These are phyloP conservation scores for Pseudocercospora fijiensis DNA, from an alignment of 2,329 filamentous ascomycete species.

Conservation along the genomic window DNA sequence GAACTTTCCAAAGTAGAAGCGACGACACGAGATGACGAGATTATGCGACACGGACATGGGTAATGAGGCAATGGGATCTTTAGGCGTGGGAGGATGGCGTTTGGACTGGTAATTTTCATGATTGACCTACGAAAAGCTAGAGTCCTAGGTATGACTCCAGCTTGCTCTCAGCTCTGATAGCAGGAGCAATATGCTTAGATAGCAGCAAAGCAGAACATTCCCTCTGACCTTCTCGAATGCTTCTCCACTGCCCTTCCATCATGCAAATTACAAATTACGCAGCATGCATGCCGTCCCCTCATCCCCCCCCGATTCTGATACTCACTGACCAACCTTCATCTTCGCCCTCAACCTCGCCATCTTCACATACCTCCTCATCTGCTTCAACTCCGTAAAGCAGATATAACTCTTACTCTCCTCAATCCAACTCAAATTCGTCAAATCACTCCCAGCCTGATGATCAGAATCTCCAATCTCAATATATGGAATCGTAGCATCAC, in stretches of 20 bases:
- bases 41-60: background rate
- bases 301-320: background rate
- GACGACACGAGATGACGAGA: background rate
- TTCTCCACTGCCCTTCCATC: background rate
- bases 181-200: background rate
- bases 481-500: conserved; percentile 23
- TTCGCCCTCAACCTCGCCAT: conserved; percentile 18
- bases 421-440: conserved; percentile 29
- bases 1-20: background rate
- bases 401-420: conserved; percentile 30
- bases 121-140: background rate
- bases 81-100: background rate
- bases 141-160: background rate
- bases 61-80: background rate
- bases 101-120: background rate
- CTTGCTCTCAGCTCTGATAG: background rate
- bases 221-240: background rate
- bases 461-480: conserved; percentile 21
- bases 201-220: background rate
- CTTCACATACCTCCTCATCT: conserved; percentile 22
- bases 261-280: background rate
- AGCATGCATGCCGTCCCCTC: background rate
- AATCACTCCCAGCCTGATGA: conserved; percentile 20
- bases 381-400: conserved; percentile 27
- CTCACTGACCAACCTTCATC: background rate